Percentiles rank a stretch among this genome's conserved stretches.
These are phyloP conservation scores for Plasmodium yoelii DNA, from an alignment of 169 alveolate genomes.

Conservation along the genomic window DNA sequence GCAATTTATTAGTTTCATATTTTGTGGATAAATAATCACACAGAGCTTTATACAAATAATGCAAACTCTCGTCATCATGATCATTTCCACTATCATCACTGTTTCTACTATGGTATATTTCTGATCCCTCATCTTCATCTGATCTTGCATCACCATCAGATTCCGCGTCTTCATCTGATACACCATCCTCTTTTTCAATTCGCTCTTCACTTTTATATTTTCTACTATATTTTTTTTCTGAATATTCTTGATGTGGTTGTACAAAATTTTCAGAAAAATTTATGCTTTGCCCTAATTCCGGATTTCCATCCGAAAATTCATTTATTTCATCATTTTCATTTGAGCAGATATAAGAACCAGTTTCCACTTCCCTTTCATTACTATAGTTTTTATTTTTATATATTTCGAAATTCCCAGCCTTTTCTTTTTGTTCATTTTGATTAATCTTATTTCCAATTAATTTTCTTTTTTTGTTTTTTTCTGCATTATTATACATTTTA, in stretches of 20 bases:
- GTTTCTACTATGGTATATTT: not conserved
- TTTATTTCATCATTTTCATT: not conserved
- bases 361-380: too few relatives aligned
- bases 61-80: not conserved
- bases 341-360: too few relatives aligned
- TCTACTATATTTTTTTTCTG: slow-evolving; percentile 1
- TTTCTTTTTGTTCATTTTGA: too few relatives aligned
- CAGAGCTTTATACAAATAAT: slow-evolving; percentile 82
- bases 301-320: not conserved
- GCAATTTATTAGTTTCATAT: slow-evolving; percentile 87
- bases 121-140: not conserved
- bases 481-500: too few relatives aligned
- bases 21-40: slow-evolving; percentile 83
- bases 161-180: not conserved
- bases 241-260: not conserved
- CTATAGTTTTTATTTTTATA: too few relatives aligned
- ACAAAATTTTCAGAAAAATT: not conserved
- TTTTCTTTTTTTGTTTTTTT: too few relatives aligned
- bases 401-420: too few relatives aligned
- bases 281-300: not conserved
- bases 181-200: not conserved
- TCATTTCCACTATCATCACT: not conserved
- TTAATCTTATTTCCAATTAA: too few relatives aligned
- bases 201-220: not conserved
- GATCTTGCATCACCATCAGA: not conserved